phyloP scores from a whole-genome alignment of 352 stramenopile species.

The Pythium sukuiense region DNA sequence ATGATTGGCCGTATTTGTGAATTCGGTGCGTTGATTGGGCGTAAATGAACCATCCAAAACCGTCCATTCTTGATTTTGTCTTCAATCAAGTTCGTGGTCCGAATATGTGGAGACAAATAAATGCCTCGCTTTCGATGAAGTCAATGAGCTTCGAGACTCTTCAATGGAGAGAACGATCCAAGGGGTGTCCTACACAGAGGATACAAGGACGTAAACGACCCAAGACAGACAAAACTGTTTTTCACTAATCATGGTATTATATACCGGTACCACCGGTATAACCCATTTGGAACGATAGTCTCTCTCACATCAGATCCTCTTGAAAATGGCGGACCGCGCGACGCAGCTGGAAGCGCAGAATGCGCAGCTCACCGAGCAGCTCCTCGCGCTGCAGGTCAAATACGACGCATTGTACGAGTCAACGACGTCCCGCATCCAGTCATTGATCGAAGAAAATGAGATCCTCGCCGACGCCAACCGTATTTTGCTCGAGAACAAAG shows the following conservation, averaged over 20 bases:
- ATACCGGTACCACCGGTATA: no score
- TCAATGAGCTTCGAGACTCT: no score
- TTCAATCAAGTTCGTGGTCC: no score
- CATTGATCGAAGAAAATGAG: conserved; percentile 74
- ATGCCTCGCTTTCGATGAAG: no score
- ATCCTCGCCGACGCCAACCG: conserved; percentile 72
- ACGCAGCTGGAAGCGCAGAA: conserved; percentile 43
- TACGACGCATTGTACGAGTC: conserved; percentile 43
- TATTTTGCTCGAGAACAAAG: conserved; percentile 57
- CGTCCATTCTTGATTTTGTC: no score
- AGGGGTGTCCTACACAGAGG: no score
- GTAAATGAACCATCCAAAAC: background rate
- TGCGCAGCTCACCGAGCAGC: conserved; percentile 38
- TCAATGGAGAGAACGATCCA: no score
- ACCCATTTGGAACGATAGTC: background rate
- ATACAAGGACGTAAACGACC: no score
- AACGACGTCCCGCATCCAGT: conserved; percentile 44
- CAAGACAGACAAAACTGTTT: no score
- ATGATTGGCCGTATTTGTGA: background rate
- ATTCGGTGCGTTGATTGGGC: background rate
- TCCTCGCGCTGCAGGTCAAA: conserved; percentile 49
- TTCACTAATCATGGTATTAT: no score
- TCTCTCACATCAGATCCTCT: background rate
- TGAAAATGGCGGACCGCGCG: conserved; percentile 8
- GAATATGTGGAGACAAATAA: no score